A percentile compares a stretch with the other conserved stretches of the same genome.
phyloP scores from a whole-genome alignment of 139 green algal genomes.

The Micractinium sp. region DNA sequence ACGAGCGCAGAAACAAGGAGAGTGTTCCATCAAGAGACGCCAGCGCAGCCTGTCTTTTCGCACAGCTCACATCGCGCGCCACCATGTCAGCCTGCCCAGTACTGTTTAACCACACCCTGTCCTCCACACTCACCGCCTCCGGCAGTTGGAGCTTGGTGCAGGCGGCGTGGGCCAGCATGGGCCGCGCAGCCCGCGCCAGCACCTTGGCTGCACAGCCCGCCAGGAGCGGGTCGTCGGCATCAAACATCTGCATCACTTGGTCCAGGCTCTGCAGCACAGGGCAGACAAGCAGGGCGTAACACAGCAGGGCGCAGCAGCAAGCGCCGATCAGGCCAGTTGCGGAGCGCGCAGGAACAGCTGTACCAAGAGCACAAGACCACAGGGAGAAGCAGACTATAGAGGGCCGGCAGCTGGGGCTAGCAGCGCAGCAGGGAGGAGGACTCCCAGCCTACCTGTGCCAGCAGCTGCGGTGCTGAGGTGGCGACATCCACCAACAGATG shows the following conservation, averaged over 20 bases:
- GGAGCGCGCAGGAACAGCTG: background rate
- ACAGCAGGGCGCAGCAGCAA: background rate
- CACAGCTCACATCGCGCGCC: too few relatives aligned
- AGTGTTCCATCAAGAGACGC: too few relatives aligned
- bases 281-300: background rate
- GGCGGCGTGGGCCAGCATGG: conserved; percentile 35
- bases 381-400: background rate
- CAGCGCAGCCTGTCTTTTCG: too few relatives aligned
- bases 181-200: conserved; percentile 31
- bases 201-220: conserved; percentile 42
- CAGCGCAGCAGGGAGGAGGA: too few relatives aligned
- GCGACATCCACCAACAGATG: conserved; percentile 41
- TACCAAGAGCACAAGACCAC: background rate
- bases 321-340: background rate
- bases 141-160: background rate
- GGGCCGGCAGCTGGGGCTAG: too few relatives aligned
- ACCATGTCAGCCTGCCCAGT: too few relatives aligned
- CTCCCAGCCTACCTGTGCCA: conserved; percentile 26
- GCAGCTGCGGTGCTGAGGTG: conserved; percentile 33
- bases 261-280: conserved; percentile 25
- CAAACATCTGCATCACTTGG: conserved; percentile 30
- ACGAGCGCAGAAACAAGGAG: background rate
- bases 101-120: too few relatives aligned
- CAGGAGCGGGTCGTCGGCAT: conserved; percentile 40
- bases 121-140: background rate